Base-by-base conservation (phyloP, 192 early-diverging fungal species). In the Coemansia sp. region DNA sequence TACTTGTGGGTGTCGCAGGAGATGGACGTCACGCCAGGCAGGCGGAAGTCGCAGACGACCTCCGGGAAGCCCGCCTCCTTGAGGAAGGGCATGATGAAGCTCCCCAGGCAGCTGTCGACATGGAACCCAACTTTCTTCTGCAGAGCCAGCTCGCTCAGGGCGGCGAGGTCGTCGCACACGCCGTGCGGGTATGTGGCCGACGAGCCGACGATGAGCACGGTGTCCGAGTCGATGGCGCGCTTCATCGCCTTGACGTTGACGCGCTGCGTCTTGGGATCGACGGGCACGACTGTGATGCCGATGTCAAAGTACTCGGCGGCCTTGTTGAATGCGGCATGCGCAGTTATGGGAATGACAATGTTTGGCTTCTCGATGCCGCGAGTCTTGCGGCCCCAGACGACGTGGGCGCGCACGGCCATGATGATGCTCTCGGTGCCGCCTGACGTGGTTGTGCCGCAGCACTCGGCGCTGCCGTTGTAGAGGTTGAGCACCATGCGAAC, bases 1-100 rank as follows among this genome's bases (percentile, higher is more conserved):
- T 98, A 98, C 83, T 98, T 98, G 87, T 98, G 96, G 0, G 95
- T 93, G 80, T 98, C 96, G 69, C 90, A 92, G 6, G 93, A 95
- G 63, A 98, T 95, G 34, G 93, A 90, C 0, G 95, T 98, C 19
- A 98, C 93, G 37, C 94, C 94, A 5, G 89, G 86, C 14, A 97
- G 78, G 44, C 94, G 82, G 82, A 96, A 95, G 70, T 98, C 96
- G 72, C 91, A 90, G 14, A 75, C 78, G 4, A 85, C 68, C 51
- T 91, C 84, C 20, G 91, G 88, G 81, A 92, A 93, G 19, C 95
- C 95, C 12, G 95, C 93, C 74, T 93, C 89, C 74, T 94, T 94
- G 20, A 94, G 83, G 81, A 94, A 96, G 7, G 96, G 92, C 62
- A 97, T 88, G 60, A 98, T 79, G 62, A 98, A 98, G 63, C 92